A percentile compares a stretch with the other conserved stretches of the same genome.
phyloP scores from a whole-genome alignment of 1,139 yeast genomes.

The Blastobotrys aristatus region DNA sequence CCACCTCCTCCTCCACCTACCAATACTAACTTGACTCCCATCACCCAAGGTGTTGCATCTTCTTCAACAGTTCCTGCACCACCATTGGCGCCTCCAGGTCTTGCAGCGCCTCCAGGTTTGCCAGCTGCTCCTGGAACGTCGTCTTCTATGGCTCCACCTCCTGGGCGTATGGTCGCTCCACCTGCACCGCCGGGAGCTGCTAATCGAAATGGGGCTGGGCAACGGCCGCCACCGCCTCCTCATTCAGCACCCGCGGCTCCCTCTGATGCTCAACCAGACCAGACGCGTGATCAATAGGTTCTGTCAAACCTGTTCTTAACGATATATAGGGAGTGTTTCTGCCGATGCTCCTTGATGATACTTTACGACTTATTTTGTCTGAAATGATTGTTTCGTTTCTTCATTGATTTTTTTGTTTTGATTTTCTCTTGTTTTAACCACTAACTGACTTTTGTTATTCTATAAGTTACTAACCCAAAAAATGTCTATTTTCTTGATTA shows the following conservation, averaged over 20 bases:
- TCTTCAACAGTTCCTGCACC: slow-evolving; percentile 7
- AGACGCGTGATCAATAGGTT: too few species aligned
- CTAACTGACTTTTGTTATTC: neutral
- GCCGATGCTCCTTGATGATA: too few species aligned
- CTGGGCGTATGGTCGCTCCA: slow-evolving; percentile 26
- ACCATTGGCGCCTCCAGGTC: slow-evolving; percentile 15
- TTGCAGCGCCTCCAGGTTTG: slow-evolving; percentile 17
- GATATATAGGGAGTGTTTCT: too few species aligned
- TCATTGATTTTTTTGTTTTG: neutral
- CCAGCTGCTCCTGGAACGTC: slow-evolving; percentile 24
- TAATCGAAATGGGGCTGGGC: slow-evolving; percentile 1
- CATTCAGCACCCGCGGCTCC: too few species aligned
- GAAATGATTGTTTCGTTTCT: too few species aligned
- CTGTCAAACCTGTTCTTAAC: too few species aligned
- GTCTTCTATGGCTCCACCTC: slow-evolving; percentile 28
- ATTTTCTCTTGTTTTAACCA: neutral
- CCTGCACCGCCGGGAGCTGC: slow-evolving; percentile 20
- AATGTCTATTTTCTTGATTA: neutral
- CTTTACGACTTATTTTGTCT: too few species aligned
- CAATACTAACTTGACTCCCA: neutral
- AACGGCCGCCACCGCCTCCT: slow-evolving; percentile 14
- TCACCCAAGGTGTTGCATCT: neutral
- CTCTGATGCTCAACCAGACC: too few species aligned
- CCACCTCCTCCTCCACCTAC: slow-evolving; percentile 7
- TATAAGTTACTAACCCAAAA: neutral